Base-by-base conservation (phyloP, 192 early-diverging fungal species). In the Coemansia sp. region DNA sequence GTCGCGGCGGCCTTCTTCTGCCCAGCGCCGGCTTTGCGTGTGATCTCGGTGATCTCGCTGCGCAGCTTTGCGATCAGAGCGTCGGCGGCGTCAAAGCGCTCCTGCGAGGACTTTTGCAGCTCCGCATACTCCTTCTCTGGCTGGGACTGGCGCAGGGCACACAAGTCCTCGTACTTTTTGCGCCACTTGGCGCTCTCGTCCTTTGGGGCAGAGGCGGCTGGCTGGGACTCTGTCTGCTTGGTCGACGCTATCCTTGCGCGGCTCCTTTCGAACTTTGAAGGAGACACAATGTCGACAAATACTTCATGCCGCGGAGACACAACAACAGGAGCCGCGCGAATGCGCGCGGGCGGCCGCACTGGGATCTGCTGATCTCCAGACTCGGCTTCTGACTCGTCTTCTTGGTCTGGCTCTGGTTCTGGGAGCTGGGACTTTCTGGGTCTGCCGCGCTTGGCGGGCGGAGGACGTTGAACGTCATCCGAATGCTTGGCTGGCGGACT, bases 141-240 rank as follows among this genome's bases (percentile, higher is more conserved):
- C 67, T 77, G 59, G 24, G 75, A 67, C 47, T 68, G 63, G 32
- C 80, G 70, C 65, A 77, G 58, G 37, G 11, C 51, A 43, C 70
- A 60, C 39, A 83, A 54, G 24, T 77, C 76, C 57, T 83, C 72
- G 68, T 74, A 83, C 66, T 78, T 83, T 71, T 64, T 65, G 15
- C 66, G 80, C 80, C 80, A 83, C 43, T 42, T 59, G 2, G 42
- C 63, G 17, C 64, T 15, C 17, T 81, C 73, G 29, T 64, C 47
- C 8, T n/a, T 3, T 35, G 61, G 12, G 12, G 42, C 61, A 17
- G 36, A 40, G 14, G 51, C 27, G 17, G 51, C 27, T 7, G 51
- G 10, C 47, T 51, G 47, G 24, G 25, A 8, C 47, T 51, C 14
- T 15, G 19, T 14, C 56, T 62, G 59, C 54, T n/a, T 42, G 38